These are phyloP conservation scores for Periconia sp. DNA, from an alignment of 2,329 filamentous ascomycete species.

Conservation along the genomic window DNA sequence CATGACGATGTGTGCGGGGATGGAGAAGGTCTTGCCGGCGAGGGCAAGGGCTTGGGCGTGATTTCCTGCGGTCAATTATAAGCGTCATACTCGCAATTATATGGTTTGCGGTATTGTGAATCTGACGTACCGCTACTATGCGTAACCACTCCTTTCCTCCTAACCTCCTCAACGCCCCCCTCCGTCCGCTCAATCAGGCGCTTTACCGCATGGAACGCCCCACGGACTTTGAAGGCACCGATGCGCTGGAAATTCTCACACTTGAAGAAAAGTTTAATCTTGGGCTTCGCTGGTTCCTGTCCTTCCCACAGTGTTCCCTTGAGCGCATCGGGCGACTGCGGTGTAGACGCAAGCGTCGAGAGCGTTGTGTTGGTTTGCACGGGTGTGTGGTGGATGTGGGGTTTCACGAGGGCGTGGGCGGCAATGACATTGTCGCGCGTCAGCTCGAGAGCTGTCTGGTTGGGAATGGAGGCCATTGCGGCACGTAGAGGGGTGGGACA, in stretches of 20 bases:
- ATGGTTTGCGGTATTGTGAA: neutral
- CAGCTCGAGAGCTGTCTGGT: constrained; percentile 57
- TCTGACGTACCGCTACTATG: constrained; percentile 74
- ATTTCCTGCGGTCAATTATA: constrained; percentile 64
- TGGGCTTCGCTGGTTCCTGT: constrained; percentile 62
- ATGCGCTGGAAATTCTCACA: constrained; percentile 91
- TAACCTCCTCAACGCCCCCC: constrained; percentile 38
- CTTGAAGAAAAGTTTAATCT: constrained; percentile 83
- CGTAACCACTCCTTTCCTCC: constrained; percentile 76
- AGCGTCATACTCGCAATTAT: neutral
- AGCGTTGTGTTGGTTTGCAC: constrained; percentile 79
- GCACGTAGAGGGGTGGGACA: neutral
- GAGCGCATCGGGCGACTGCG: constrained; percentile 59
- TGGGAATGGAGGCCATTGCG: neutral
- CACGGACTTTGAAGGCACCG: constrained; percentile 89
- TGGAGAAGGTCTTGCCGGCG: constrained; percentile 70
- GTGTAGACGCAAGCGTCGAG: constrained; percentile 71
- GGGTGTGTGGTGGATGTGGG: constrained; percentile 80
- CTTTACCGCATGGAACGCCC: constrained; percentile 83
- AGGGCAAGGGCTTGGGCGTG: constrained; percentile 92
- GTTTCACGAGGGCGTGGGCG: constrained; percentile 72
- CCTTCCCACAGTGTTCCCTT: constrained; percentile 60
- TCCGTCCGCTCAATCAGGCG: constrained; percentile 62
- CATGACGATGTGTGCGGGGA: constrained; percentile 91
- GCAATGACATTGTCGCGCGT: constrained; percentile 70